Evolutionary conservation across 1,139 yeast species (phyloP), one percentile per base, ranked within the genome.

Genomic region (Wickerhamomyces sp.): DNA sequence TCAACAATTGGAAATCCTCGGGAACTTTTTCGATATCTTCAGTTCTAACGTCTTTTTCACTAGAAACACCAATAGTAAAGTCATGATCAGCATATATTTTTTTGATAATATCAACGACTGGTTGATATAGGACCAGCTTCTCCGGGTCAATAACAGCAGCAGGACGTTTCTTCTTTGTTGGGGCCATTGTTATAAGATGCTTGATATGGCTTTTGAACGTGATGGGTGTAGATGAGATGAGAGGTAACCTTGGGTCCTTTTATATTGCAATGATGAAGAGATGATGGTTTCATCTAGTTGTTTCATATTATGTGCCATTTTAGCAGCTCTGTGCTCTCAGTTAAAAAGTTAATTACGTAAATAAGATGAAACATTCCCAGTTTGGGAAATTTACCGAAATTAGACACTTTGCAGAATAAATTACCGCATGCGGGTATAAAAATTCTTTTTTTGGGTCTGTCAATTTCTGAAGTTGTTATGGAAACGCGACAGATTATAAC

Each of bases 1-100:
- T 75, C 18, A 87, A 67, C 10, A 86, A 58, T 48, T 80, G 75
- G 56, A 85, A 83, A 14, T 71, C 65, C 10, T 54, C 50, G 7
- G 59, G 56, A 11, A 51, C 39, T 11, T 34, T 14, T 4, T 44
- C 34, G n/a, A 34, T 26, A 10, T 43, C 39, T 29, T 27, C 11
- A 13, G 18, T n/a, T 13, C 23, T 18, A 5, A 18, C 23, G 23
- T 18, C 23, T 5, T 18, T 18, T 4, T 18, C 23, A 18, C 23
- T 18, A 18, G 23, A 18, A 18, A 18, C 23, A 18, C 37, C 40
- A 30, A 31, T 23, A 14, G 40, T 39, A 44, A 50, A 50, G 40
- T 50, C 50, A 4, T 29, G 11, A 7, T 50, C 44, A 5, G 41
- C 34, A 38, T 52, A 52, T 2, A 45, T 18, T 8, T 34, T 7